phyloP scores from a whole-genome alignment of 768 basidiomycete species.

The Panus rudis region DNA sequence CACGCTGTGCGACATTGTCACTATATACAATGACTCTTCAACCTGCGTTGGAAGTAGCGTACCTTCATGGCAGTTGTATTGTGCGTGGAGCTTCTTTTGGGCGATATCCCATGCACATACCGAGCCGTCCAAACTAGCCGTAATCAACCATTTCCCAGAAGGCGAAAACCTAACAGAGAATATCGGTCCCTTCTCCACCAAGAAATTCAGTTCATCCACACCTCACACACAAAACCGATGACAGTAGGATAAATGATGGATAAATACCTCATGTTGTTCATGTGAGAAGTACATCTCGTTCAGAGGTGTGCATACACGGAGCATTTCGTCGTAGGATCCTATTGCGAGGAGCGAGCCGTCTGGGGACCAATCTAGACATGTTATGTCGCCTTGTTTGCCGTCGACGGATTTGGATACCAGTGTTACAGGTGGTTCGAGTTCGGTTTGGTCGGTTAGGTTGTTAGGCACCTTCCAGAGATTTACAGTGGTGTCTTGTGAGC shows the following conservation, averaged over 20 bases:
- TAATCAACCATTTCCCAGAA: constrained; percentile 63
- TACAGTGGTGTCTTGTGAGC: constrained; percentile 72
- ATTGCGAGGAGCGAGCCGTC: constrained; percentile 71
- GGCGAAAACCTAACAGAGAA: constrained; percentile 75
- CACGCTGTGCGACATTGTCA: constrained; percentile 43
- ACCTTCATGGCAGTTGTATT: constrained; percentile 66
- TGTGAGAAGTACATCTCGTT: constrained; percentile 62
- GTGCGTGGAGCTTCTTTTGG: constrained; percentile 50
- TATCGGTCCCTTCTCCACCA: constrained; percentile 62
- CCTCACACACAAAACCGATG: not conserved
- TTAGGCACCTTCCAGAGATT: constrained; percentile 53
- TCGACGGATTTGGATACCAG: constrained; percentile 39
- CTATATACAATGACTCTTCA: not conserved
- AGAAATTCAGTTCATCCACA: constrained; percentile 9
- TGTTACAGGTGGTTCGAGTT: constrained; percentile 31
- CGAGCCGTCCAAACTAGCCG: constrained; percentile 73
- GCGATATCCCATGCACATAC: constrained; percentile 74
- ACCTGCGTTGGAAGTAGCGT: constrained; percentile 7
- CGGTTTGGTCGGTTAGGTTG: constrained; percentile 8
- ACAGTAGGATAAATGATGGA: not conserved
- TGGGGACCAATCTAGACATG: constrained; percentile 69
- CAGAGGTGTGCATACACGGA: constrained; percentile 57
- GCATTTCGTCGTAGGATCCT: constrained; percentile 67
- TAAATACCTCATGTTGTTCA: constrained; percentile 55
- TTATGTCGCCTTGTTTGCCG: constrained; percentile 61